Base-by-base conservation (phyloP, 2,329 filamentous ascomycete genomes). In the Shiraia bambusicola region DNA sequence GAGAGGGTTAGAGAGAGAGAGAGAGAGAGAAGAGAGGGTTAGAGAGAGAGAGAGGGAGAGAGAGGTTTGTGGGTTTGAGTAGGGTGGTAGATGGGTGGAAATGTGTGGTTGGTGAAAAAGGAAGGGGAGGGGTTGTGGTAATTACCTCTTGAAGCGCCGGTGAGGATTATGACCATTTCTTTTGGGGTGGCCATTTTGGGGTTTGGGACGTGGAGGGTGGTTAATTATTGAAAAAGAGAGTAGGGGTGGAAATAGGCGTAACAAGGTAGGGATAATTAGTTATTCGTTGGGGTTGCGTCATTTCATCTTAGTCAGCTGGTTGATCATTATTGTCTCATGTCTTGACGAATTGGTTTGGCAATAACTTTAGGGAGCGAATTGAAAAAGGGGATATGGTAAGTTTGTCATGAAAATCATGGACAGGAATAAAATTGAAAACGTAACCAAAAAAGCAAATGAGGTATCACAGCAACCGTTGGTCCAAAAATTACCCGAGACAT, bases 131-230 rank as follows among this genome's bases (percentile, higher is more conserved):
- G 25, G 31, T 17, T 9, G 29, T 27, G 17, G 6, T 9, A 34
- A 58, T 38, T 67, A 77, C 81, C 82, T 70, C 80, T 72, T 2
- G 81, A 84, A 43, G 82, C 82, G 41, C 83, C 83, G 1, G 83
- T 85, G 17, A 80, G 52, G 16, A 79, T 71, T 17, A 80, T 69
- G 2, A 75, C 72, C 56, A 75, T 76, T 32, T 58, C 58, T 34
- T 59, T 50, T 14, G 47, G 37, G 17, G 52, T 50, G 28, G 58
- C 57, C 60, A 64, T 64, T 7, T 43, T 56, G 45, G 10, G 13
- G 11, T 48, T 54, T 38, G 14, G 25, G 13, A 28, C 3, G 22
- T 37, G 26, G 32, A n/a, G 36, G 8, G 11, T 30, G 19, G 16
- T 27, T 14, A 15, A n/a, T 13, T 24, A 15, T 9, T n/a, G 27